A percentile compares a stretch with the other conserved stretches of the same genome.
These are phyloP conservation scores for Candida cerambycidarum DNA, from an alignment of 805 yeast genomes.

Conservation along the genomic window DNA sequence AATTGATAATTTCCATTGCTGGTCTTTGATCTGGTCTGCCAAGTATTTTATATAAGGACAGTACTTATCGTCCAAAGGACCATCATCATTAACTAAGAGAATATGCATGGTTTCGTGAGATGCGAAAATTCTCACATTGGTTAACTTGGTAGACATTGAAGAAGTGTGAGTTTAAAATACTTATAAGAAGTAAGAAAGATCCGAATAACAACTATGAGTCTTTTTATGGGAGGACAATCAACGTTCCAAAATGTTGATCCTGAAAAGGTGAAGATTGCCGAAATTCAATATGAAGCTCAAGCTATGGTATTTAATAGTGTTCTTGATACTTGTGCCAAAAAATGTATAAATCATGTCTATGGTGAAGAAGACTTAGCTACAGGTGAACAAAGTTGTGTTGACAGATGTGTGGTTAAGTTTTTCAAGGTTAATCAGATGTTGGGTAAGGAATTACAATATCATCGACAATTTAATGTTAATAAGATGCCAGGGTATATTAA, in stretches of 20 bases:
- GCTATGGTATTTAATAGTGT: constrained; percentile 55
- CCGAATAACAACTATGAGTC: constrained; percentile 54
- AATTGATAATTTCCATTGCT: constrained; percentile 79
- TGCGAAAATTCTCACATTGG: constrained; percentile 1
- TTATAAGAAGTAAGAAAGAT: too few relatives aligned
- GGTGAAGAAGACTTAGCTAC: constrained; percentile 82
- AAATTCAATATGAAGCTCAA: constrained; percentile 68
- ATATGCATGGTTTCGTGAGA: constrained; percentile 48
- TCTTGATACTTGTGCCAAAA: constrained; percentile 60
- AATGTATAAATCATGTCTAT: constrained; percentile 84
- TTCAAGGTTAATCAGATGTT: constrained; percentile 67
- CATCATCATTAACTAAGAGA: constrained; percentile 88
- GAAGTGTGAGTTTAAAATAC: too few relatives aligned
- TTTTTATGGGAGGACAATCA: constrained; percentile 50
- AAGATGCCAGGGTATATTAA: constrained; percentile 44
- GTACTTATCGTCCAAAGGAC: constrained; percentile 76
- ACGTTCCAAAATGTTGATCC: constrained; percentile 49
- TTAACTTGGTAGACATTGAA: neutral
- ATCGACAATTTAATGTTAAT: constrained; percentile 16
- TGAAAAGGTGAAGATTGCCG: constrained; percentile 61
- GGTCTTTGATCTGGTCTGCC: constrained; percentile 60
- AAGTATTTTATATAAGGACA: constrained; percentile 87
- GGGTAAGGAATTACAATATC: constrained; percentile 51
- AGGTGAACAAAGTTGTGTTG: constrained; percentile 81
- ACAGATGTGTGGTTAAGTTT: constrained; percentile 83